Evolutionary conservation across 2,329 filamentous ascomycete species (phyloP), one percentile per base, ranked within the genome.

Genomic region (Paramyrothecium sp.): DNA sequence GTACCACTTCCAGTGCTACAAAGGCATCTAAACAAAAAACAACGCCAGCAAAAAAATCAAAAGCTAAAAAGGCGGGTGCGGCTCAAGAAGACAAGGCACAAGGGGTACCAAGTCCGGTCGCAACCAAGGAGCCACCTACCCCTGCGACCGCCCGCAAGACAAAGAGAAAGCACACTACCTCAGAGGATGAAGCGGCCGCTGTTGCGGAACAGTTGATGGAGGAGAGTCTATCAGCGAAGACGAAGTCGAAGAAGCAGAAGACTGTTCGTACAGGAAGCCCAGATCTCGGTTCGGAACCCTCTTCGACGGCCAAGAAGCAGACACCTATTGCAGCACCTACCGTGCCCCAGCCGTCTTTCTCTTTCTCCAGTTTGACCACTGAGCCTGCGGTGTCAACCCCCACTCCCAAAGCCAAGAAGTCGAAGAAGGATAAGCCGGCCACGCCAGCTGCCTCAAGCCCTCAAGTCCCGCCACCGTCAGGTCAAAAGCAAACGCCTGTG

Each of bases 181-280:
- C 73, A 2, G 72, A 76, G 23, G 73, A 77, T n/a, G 73, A 77
- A 34, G 69, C 72, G 16, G 60, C 66, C 7, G 69, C 69, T 17
- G 69, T 69, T 12, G 65, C 71, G 7, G 65, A 70, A 56, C 75
- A 77, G 56, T 64, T 75, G n/a, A 61, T 62, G 53, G 62, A 67
- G 51, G 71, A 77, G 60, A 68, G 60, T 54, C 62, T 67, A 46
- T 70, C 69, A 8, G 71, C 71, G 3, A 65, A 69, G n/a, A 71
- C 73, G 59, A 80, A 79, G 66, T 68, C 76, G 21, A 75, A 76
- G 66, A 72, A 75, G 63, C 74, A 73, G 57, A 75, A 73, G 63
- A 71, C 69, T 41, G 63, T 61, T 22, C 66, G 70, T 54, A 56
- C 49, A 38, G 67, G 61, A 20, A 75, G 73, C 62, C 71, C 68